phyloP scores from a whole-genome alignment of 139 green algal species.

The Volvox reticuliferus region DNA sequence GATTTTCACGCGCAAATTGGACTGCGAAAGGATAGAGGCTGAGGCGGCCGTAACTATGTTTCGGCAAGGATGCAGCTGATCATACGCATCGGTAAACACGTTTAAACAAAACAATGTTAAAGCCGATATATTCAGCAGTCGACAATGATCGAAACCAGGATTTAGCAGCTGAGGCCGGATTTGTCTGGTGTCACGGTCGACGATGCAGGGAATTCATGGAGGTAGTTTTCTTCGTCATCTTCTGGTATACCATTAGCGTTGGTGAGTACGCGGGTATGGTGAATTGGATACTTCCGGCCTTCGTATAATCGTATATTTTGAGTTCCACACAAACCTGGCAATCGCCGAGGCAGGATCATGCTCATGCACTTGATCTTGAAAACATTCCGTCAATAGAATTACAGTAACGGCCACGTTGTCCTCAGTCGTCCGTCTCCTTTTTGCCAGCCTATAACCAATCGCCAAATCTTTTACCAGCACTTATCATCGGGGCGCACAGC shows the following conservation, averaged over 20 bases:
- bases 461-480: too few relatives aligned
- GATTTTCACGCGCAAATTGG: too few relatives aligned
- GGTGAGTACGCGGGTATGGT: not conserved
- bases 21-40: not conserved
- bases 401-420: too few relatives aligned
- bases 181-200: not conserved
- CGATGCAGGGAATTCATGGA: not conserved
- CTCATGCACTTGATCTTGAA: too few relatives aligned
- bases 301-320: not conserved
- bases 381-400: too few relatives aligned
- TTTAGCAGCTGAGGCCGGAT: too few relatives aligned
- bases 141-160: not conserved
- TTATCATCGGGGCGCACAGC: too few relatives aligned
- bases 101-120: not conserved
- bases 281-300: not conserved
- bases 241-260: slow-evolving; percentile 13
- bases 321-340: not conserved
- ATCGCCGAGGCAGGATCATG: too few relatives aligned
- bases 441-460: too few relatives aligned
- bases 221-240: not conserved
- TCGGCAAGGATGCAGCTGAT: not conserved
- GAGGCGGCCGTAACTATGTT: not conserved
- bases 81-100: not conserved
- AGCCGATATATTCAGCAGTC: not conserved
- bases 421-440: too few relatives aligned